Evolutionary conservation across 352 stramenopile species (phyloP).

Genomic region (Pythium sp.): DNA sequence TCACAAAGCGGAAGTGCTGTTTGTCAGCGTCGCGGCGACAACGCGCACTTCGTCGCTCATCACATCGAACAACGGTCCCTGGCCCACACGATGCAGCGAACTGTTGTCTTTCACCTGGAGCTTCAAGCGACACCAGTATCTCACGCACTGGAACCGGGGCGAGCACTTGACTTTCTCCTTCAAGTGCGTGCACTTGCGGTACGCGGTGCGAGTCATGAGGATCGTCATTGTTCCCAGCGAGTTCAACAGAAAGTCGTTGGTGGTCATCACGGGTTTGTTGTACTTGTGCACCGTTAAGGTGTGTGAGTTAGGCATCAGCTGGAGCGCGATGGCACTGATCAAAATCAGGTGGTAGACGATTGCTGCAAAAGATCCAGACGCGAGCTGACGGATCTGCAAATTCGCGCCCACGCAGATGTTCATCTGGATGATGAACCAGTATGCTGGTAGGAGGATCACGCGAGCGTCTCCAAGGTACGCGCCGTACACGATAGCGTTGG

Average conservation of each 20-base stretch:
- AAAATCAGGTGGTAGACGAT: not conserved
- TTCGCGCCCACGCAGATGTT: conserved; percentile 1
- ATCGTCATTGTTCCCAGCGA: conserved; percentile 11
- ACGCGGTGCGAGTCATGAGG: conserved; percentile 13
- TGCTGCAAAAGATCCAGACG: not conserved
- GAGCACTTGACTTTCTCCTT: not conserved
- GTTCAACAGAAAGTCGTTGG: conserved; percentile 14
- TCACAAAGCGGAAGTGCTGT: not conserved
- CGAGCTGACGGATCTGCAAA: not conserved
- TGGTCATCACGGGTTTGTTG: not conserved
- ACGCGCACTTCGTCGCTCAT: not conserved
- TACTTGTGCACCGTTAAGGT: not conserved
- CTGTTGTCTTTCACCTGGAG: conserved; percentile 2
- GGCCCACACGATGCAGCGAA: not conserved
- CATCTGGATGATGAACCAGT: conserved; percentile 3
- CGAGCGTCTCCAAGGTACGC: not conserved
- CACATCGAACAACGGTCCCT: not conserved
- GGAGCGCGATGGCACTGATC: not conserved
- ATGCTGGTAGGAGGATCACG: not conserved
- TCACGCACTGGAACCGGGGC: conserved; percentile 14
- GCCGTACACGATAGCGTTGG: not conserved
- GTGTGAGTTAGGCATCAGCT: conserved; percentile 1
- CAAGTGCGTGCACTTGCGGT: conserved; percentile 10
- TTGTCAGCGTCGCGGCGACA: not conserved
- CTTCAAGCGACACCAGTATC: conserved; percentile 19